Percentiles rank a stretch among this genome's conserved stretches.
Evolutionary conservation across 2,329 filamentous ascomycete genomes (phyloP).

Genomic region (Bipolaris bicolor): DNA sequence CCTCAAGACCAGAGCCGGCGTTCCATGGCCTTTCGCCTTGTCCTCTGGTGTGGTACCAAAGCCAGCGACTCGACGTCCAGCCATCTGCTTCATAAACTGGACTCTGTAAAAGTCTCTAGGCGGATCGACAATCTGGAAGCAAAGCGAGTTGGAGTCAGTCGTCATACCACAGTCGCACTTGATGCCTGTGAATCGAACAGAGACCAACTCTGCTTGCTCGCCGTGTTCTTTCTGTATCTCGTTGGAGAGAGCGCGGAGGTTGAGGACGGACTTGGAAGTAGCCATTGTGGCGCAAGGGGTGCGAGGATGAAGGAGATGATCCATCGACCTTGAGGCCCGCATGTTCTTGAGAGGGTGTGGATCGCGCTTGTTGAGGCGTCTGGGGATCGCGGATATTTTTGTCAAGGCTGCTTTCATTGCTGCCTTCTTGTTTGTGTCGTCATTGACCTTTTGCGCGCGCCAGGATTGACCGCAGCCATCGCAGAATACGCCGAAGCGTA

Average conservation of each 20-base stretch:
- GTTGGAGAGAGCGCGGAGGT: slow-evolving; percentile 13
- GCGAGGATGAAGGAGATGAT: slow-evolving; percentile 7
- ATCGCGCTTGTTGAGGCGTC: slow-evolving; percentile 13
- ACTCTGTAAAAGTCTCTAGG: slow-evolving; percentile 4
- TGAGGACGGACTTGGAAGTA: slow-evolving; percentile 15
- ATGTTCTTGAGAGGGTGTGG: slow-evolving; percentile 16
- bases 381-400: slow-evolving; percentile 20
- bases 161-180: slow-evolving; percentile 28
- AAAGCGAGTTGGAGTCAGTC: slow-evolving; percentile 23
- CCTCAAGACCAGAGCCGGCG: slow-evolving; percentile 18
- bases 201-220: slow-evolving; percentile 23
- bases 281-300: not conserved
- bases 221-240: slow-evolving; percentile 22
- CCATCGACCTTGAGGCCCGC: slow-evolving; percentile 21
- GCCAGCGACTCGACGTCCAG: not conserved
- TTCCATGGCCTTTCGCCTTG: slow-evolving; percentile 26
- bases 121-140: slow-evolving; percentile 30
- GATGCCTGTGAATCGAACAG: slow-evolving; percentile 30
- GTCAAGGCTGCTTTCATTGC: slow-evolving; percentile 14
- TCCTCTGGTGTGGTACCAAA: slow-evolving; percentile 21
- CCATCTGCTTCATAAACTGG: not conserved
- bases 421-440: slow-evolving; percentile 11
- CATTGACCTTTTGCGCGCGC: slow-evolving; percentile 21
- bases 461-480: slow-evolving; percentile 31
- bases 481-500: slow-evolving; percentile 37